Evolutionary conservation across 169 alveolate species (phyloP).

Genomic region (Babesia divergens): DNA sequence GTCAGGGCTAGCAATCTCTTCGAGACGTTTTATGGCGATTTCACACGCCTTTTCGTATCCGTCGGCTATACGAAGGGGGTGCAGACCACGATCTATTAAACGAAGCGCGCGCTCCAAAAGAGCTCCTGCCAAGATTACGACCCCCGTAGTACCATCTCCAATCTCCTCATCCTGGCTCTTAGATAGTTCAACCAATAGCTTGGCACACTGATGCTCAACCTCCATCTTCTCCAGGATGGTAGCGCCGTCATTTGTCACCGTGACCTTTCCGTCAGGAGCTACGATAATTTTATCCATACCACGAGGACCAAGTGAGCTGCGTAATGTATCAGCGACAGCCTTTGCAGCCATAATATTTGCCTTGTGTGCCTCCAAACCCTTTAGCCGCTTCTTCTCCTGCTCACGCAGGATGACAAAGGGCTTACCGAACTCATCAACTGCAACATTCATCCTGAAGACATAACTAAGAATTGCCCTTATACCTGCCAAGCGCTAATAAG

Average conservation of each 20-base stretch:
- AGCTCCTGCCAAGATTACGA: constrained; percentile 99
- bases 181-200: constrained; percentile 96
- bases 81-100: constrained; percentile 95
- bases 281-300: constrained; percentile 99
- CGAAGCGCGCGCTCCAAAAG: constrained; percentile 91
- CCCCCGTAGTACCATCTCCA: constrained; percentile 99
- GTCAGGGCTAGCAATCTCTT: constrained; percentile 84
- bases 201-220: constrained; percentile 96
- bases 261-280: constrained; percentile 96
- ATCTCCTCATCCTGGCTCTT: constrained; percentile 98
- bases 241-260: constrained; percentile 97
- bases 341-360: constrained; percentile 97
- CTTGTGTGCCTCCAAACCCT: constrained; percentile 97
- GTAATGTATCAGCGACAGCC: constrained; percentile 92
- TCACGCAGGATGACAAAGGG: constrained; percentile 97
- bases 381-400: constrained; percentile 93
- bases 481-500: too few species aligned
- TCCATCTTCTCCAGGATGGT: constrained; percentile 94
- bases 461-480: too few species aligned
- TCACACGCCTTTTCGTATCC: constrained; percentile 98
- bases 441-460: constrained; percentile 86
- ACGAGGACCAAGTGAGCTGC: constrained; percentile 98
- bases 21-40: constrained; percentile 88
- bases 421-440: constrained; percentile 97
- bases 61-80: constrained; percentile 96